Evolutionary conservation across 2,329 filamentous ascomycete species (phyloP).

Genomic region (Trichoderma sp.): DNA sequence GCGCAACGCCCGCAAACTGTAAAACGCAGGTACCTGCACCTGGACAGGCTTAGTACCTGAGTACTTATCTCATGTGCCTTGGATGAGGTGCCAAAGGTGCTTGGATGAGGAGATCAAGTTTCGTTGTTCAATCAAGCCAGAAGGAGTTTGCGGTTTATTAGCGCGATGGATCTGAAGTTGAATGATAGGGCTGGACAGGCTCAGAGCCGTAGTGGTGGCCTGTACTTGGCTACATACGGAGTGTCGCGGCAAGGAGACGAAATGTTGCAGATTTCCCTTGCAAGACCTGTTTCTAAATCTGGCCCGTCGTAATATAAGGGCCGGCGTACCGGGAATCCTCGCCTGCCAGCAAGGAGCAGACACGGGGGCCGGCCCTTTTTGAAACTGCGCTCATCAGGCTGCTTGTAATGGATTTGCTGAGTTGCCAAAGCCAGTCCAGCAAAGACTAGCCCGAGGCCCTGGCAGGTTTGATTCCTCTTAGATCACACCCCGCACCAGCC

Average conservation of each 20-base stretch:
- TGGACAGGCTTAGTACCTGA: not conserved
- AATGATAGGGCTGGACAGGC: not conserved
- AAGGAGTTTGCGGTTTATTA: not conserved
- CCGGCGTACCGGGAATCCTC: not conserved
- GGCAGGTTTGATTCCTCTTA: not conserved
- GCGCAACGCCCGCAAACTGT: not conserved
- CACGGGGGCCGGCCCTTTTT: not conserved
- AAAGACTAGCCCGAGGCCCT: not conserved
- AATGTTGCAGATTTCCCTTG: slow-evolving; percentile 7
- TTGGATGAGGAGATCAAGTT: not conserved
- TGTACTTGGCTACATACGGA: not conserved
- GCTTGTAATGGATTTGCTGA: not conserved
- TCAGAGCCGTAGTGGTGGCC: not conserved
- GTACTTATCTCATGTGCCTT: too few species aligned
- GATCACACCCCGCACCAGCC: slow-evolving; percentile 7
- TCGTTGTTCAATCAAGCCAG: not conserved
- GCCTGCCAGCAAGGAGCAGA: not conserved
- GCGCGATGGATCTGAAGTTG: not conserved
- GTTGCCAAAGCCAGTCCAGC: not conserved
- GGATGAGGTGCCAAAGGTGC: not conserved
- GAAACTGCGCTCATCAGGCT: not conserved
- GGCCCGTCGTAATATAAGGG: not conserved
- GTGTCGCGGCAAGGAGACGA: not conserved
- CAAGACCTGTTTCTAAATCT: not conserved
- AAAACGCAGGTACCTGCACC: not conserved